phyloP scores from a whole-genome alignment of 2,329 filamentous ascomycete genomes.

The Didymella arachidicola region DNA sequence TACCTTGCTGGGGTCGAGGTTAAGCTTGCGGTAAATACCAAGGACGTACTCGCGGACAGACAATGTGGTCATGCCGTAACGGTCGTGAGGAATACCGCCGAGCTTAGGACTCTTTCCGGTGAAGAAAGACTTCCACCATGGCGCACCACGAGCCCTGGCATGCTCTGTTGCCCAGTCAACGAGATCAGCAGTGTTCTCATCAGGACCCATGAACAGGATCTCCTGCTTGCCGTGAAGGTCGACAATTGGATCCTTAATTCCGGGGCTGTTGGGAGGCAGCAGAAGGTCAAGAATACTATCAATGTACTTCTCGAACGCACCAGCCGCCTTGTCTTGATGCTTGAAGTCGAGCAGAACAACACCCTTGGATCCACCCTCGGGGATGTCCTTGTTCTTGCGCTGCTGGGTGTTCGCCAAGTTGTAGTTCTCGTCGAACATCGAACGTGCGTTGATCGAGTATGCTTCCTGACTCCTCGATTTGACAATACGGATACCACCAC shows the following conservation, averaged over 20 bases:
- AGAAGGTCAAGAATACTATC: conserved; percentile 97
- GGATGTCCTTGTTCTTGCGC: conserved; percentile 99
- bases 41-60: conserved; percentile 96
- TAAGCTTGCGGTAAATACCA: conserved; percentile 95
- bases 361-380: conserved; percentile 96
- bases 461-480: conserved; percentile 97
- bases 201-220: conserved; percentile 97
- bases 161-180: conserved; percentile 99
- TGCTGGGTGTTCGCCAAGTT: conserved; percentile 98
- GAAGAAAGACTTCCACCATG: conserved; percentile 99
- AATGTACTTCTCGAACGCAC: conserved; percentile 99
- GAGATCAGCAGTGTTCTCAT: conserved; percentile 97
- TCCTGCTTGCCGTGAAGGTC: conserved; percentile 94
- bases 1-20: conserved; percentile 84
- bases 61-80: conserved; percentile 96
- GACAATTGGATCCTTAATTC: conserved; percentile 98
- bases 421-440: conserved; percentile 98
- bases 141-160: conserved; percentile 82
- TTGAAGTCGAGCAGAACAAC: conserved; percentile 93
- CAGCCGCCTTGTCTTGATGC: conserved; percentile 89
- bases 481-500: conserved; percentile 97
- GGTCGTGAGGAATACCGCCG: conserved; percentile 94
- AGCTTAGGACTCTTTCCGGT: conserved; percentile 97
- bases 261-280: conserved; percentile 85
- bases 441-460: conserved; percentile 94